Evolutionary conservation across 2,329 filamentous ascomycete genomes (phyloP), one percentile per base, ranked within the genome.

Genomic region (Diaporthe batatas): DNA sequence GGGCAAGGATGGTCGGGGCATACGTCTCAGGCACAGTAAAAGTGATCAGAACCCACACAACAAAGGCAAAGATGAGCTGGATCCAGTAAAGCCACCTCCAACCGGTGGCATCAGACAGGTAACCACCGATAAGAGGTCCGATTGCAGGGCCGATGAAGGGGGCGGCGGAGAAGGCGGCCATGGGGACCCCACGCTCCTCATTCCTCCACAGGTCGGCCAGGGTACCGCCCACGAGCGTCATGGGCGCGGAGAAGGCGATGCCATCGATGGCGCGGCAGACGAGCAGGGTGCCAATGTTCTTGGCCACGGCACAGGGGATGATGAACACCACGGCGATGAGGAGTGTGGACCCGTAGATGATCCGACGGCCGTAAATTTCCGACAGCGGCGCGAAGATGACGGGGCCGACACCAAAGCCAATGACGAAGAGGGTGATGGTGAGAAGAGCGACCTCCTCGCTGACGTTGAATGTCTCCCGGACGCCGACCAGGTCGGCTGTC

Each of bases 11-110:
- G 0, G 90, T 93, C 0, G 95, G 94, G 0, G 94, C 91, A 80
- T 96, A 97, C 0, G 95, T 98, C 82, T 97, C 95, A 1, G 94
- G 94, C 0, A 97, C 92, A n/a, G 94, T 96, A 82, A 97, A 95
- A 39, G 91, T 92, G 81, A 96, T 95, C 74, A 96, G 80, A 23
- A 92, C 74, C 90, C 92, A 96, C 77, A 92, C 89, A 64, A 91
- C 79, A 18, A 86, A 91, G 34, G 92, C 86, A 16, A 96, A 80
- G 78, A 97, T 97, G 14, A 96, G 85, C 79, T 96, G 94, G 77
- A 97, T 89, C 92, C 93, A 96, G 84, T 96, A 96, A 0, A 96
- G 85, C 93, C 93, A 96, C 76, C 94, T 85, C 94, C 94, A 96
- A 49, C 92, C 92, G 0, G 86, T 83, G 0, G 88, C 89, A 76